Conservation (phyloP, 2,329 filamentous ascomycete genomes). For the Verticillium isaacii region DNA sequence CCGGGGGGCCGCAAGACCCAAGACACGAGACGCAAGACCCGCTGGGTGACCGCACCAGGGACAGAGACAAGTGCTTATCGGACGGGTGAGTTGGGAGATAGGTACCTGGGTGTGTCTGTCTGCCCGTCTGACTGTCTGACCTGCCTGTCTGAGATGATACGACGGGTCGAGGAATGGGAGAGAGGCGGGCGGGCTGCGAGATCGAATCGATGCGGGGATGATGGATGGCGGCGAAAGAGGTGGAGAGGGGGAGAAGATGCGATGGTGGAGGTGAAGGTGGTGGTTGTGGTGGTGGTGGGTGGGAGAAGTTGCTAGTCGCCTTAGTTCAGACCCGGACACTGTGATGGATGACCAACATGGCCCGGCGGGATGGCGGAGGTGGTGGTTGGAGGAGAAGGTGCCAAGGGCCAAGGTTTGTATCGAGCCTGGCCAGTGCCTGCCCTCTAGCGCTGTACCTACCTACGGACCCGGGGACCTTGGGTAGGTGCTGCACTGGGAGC, state of each 20-base stretch:
- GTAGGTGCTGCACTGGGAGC: not conserved
- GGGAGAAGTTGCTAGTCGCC: slow-evolving; percentile 1
- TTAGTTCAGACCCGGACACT: not conserved
- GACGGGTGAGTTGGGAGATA: not conserved
- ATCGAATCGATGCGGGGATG: slow-evolving; percentile 6
- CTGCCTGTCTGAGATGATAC: not conserved
- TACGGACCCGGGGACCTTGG: not conserved
- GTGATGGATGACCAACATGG: not conserved
- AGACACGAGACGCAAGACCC: not conserved
- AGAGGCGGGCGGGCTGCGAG: not conserved
- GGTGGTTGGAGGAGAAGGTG: not conserved
- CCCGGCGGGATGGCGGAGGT: not conserved
- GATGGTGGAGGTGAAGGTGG: slow-evolving; percentile 1
- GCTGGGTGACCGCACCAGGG: not conserved
- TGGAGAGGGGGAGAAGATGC: not conserved
- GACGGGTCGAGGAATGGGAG: not conserved
- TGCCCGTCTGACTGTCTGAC: not conserved
- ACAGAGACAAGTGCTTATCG: not conserved
- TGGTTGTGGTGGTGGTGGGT: not conserved
- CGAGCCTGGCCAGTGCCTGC: not conserved
- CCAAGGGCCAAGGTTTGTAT: not conserved
- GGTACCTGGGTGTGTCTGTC: not conserved
- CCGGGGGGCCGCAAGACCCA: not conserved
- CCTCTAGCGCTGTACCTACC: not conserved
- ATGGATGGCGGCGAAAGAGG: slow-evolving; percentile 3